phyloP scores from a whole-genome alignment of 2,329 filamentous ascomycete genomes.

The Aspergillus proliferans region DNA sequence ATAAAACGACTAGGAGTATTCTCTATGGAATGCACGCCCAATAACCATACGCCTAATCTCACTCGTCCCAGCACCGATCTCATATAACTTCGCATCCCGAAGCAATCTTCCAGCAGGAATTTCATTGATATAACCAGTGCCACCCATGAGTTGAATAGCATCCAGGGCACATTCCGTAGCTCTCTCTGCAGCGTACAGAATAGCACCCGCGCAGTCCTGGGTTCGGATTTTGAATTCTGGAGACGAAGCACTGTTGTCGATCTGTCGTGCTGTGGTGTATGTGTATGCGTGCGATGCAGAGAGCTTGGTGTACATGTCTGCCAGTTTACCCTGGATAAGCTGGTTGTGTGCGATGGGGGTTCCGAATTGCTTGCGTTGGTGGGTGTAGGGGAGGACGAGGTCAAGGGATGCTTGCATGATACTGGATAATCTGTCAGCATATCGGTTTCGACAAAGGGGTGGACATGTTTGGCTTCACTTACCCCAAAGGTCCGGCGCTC shows the following conservation, averaged over 20 bases:
- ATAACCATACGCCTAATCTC: conserved; percentile 94
- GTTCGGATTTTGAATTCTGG: conserved; percentile 56
- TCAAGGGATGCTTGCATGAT: conserved; percentile 92
- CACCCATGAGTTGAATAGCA: conserved; percentile 85
- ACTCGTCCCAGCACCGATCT: conserved; percentile 93
- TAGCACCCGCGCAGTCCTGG: conserved; percentile 90
- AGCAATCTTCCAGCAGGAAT: conserved; percentile 82
- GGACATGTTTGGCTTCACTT: conserved; percentile 8
- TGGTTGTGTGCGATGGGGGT: conserved; percentile 85
- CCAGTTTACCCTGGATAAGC: conserved; percentile 83
- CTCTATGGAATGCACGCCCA: conserved; percentile 82
- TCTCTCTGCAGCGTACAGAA: conserved; percentile 84
- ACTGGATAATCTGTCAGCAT: conserved; percentile 23
- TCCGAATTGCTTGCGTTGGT: conserved; percentile 84
- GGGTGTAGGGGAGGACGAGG: conserved; percentile 78
- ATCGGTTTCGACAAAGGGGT: background rate
- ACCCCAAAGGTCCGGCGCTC: conserved; percentile 79
- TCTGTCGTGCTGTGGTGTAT: conserved; percentile 68
- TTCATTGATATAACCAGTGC: conserved; percentile 95
- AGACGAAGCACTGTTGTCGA: conserved; percentile 62
- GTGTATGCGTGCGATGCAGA: conserved; percentile 82
- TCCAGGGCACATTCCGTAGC: conserved; percentile 79
- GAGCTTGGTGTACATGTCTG: conserved; percentile 96
- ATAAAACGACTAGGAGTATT: conserved; percentile 49
- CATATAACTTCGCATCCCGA: conserved; percentile 75